These are phyloP conservation scores for Ogataea allantospora DNA, from an alignment of 805 yeast genomes.

Conservation along the genomic window DNA sequence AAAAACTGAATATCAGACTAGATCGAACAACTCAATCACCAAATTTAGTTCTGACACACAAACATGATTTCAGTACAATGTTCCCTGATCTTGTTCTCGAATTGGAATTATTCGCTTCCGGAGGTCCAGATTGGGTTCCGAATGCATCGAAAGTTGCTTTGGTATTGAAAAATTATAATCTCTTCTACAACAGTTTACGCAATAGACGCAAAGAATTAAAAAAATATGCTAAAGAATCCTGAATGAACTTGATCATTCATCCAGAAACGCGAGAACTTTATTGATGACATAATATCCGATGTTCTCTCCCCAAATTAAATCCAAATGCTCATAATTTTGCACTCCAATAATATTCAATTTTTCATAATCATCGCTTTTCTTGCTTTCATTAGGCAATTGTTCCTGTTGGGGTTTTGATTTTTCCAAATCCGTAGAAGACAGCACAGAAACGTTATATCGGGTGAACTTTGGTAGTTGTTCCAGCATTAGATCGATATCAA, in stretches of 20 bases:
- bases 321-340: slow-evolving; percentile 79
- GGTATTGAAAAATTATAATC: slow-evolving; percentile 17
- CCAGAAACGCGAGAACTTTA: slow-evolving; percentile 36
- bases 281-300: slow-evolving; percentile 49
- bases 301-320: slow-evolving; percentile 86
- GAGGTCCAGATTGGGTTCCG: slow-evolving; percentile 9
- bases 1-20: background rate
- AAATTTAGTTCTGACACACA: background rate
- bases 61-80: slow-evolving; percentile 2
- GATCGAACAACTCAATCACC: slow-evolving; percentile 1
- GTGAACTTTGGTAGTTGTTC: slow-evolving; percentile 38
- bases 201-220: slow-evolving; percentile 12
- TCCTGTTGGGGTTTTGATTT: slow-evolving; percentile 7
- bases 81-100: slow-evolving; percentile 6
- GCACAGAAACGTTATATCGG: slow-evolving; percentile 3
- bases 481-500: slow-evolving; percentile 77
- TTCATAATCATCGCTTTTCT: slow-evolving; percentile 1
- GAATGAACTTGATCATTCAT: slow-evolving; percentile 4
- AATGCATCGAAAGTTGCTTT: slow-evolving; percentile 12
- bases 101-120: slow-evolving; percentile 4
- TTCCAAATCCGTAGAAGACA: slow-evolving; percentile 6
- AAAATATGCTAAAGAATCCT: slow-evolving; percentile 1
- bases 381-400: slow-evolving; percentile 5
- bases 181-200: slow-evolving; percentile 12
- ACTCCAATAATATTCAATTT: slow-evolving; percentile 45